Conservation (phyloP, 192 early-diverging fungal species). For the Coemansia sp. region DNA sequence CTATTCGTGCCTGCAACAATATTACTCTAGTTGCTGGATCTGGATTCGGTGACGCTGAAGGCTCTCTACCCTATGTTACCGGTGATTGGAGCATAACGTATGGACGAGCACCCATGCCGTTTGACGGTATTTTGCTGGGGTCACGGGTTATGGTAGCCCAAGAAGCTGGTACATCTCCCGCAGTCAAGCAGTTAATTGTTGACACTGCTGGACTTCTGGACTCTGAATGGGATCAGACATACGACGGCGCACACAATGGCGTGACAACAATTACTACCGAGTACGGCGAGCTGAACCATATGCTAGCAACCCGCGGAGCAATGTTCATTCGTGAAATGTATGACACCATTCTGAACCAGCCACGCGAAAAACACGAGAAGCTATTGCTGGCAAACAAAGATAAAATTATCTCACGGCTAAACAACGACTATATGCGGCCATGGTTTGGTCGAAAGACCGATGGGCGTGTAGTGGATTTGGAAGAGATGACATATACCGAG, state of each 20-base stretch:
- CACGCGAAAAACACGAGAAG: slow-evolving; percentile 75
- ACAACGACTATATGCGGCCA: slow-evolving; percentile 70
- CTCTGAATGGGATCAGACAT: slow-evolving; percentile 81
- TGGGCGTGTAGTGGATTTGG: slow-evolving; percentile 73
- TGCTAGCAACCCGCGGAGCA: slow-evolving; percentile 82
- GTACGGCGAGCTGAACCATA: slow-evolving; percentile 92
- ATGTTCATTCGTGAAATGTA: slow-evolving; percentile 79
- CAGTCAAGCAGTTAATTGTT: slow-evolving; percentile 86
- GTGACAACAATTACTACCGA: slow-evolving; percentile 86
- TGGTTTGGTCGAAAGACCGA: slow-evolving; percentile 90
- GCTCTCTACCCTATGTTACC: slow-evolving; percentile 86
- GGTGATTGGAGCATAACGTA: slow-evolving; percentile 86
- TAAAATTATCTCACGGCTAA: slow-evolving; percentile 78
- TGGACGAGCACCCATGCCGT: slow-evolving; percentile 90
- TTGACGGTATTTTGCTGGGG: slow-evolving; percentile 93
- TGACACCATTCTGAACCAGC: slow-evolving; percentile 75
- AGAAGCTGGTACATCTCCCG: slow-evolving; percentile 75
- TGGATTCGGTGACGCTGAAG: slow-evolving; percentile 85
- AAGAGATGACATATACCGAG: slow-evolving; percentile 93
- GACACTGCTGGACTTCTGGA: slow-evolving; percentile 78
- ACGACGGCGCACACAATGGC: slow-evolving; percentile 72
- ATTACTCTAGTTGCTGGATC: slow-evolving; percentile 87
- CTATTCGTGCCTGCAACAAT: slow-evolving; percentile 75
- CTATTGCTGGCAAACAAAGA: slow-evolving; percentile 68
- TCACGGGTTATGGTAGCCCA: slow-evolving; percentile 96